phyloP scores from a whole-genome alignment of 495 filamentous ascomycete genomes.

The Xylaria sp. region DNA sequence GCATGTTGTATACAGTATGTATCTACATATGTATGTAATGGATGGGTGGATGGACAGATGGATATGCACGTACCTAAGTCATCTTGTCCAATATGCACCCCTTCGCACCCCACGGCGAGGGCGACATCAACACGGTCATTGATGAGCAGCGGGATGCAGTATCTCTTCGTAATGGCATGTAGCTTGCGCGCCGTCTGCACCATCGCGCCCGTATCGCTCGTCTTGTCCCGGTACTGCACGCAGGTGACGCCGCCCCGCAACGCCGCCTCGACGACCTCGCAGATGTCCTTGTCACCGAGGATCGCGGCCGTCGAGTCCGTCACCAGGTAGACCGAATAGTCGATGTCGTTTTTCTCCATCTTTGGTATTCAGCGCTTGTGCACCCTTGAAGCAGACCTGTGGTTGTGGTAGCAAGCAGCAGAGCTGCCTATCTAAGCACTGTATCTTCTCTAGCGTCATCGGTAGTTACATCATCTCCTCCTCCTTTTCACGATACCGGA shows the following conservation, averaged over 20 bases:
- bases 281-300: constrained; percentile 68
- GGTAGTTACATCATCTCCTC: constrained; percentile 10
- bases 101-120: constrained; percentile 82
- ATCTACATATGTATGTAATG: too few species aligned
- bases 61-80: constrained; percentile 71
- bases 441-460: constrained; percentile 6
- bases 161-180: constrained; percentile 69
- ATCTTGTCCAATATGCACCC: constrained; percentile 94
- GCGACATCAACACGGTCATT: constrained; percentile 97
- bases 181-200: constrained; percentile 74
- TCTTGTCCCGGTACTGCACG: constrained; percentile 92
- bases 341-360: constrained; percentile 44
- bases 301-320: constrained; percentile 88
- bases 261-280: constrained; percentile 76
- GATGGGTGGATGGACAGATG: too few species aligned
- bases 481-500: not conserved
- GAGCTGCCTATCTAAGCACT: not conserved
- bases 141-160: constrained; percentile 83
- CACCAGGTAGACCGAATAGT: constrained; percentile 81
- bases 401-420: not conserved
- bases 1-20: too few species aligned
- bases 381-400: not conserved
- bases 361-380: constrained; percentile 13
- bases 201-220: constrained; percentile 73
- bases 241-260: constrained; percentile 83